phyloP scores from a whole-genome alignment of 129 eudicot species.

The Artemisia tridentata region DNA sequence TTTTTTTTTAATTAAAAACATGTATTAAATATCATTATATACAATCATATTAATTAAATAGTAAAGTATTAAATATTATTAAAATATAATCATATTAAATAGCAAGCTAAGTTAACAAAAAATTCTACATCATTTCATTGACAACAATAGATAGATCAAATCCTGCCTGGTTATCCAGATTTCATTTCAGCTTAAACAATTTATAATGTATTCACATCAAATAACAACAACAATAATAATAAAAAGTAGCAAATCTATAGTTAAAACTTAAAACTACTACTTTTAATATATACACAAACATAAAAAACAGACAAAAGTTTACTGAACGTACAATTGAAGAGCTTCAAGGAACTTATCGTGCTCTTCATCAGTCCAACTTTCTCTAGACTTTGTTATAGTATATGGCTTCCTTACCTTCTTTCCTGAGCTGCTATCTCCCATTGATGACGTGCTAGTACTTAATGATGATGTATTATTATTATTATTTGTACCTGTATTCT shows the following conservation, averaged over 20 bases:
- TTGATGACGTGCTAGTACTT: slow-evolving; percentile 22
- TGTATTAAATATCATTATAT: too few relatives aligned
- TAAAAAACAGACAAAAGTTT: background rate
- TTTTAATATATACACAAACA: background rate
- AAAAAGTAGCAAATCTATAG: slow-evolving; percentile 1
- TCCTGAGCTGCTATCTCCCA: slow-evolving; percentile 30
- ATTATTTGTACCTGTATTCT: slow-evolving; percentile 2
- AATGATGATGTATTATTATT: slow-evolving; percentile 32
- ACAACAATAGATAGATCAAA: too few relatives aligned
- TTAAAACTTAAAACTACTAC: slow-evolving; percentile 13
- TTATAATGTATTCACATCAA: background rate
- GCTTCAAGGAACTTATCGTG: slow-evolving; percentile 99
- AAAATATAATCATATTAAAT: too few relatives aligned
- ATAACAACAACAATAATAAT: background rate
- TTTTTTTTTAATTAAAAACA: too few relatives aligned
- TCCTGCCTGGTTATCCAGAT: too few relatives aligned
- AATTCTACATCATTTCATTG: too few relatives aligned
- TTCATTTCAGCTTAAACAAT: too few relatives aligned
- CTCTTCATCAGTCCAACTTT: slow-evolving; percentile 96
- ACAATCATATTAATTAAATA: too few relatives aligned
- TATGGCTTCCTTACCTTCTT: slow-evolving; percentile 93
- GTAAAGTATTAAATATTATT: too few relatives aligned
- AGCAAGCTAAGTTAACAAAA: too few relatives aligned
- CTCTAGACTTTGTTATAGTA: slow-evolving; percentile 95
- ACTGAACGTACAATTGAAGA: slow-evolving; percentile 64